Evolutionary conservation across 805 yeast species (phyloP).

Genomic region (Lipomyces spencermartinsiae): DNA sequence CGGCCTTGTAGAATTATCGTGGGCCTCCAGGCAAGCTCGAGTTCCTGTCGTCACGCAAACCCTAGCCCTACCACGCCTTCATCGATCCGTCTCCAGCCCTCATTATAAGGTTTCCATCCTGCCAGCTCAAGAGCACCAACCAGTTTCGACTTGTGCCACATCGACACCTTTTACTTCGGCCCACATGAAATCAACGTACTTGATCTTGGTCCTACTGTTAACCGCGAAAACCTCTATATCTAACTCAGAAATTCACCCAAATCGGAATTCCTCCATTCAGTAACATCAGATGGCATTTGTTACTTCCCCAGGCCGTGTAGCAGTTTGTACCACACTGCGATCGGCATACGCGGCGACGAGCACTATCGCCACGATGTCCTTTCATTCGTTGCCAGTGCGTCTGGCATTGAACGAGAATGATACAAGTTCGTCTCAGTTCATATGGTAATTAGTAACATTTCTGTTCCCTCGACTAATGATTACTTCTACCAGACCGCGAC

Average conservation of each 20-base stretch:
- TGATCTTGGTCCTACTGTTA: background rate
- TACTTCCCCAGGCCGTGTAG: background rate
- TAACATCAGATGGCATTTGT: background rate
- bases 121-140: too few relatives aligned
- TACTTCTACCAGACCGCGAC: background rate
- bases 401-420: conserved; percentile 3
- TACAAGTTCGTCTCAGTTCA: background rate
- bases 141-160: too few relatives aligned
- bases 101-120: too few relatives aligned
- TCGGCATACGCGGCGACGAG: background rate
- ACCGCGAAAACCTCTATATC: background rate
- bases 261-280: background rate
- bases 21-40: too few relatives aligned
- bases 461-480: background rate
- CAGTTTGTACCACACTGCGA: background rate
- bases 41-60: too few relatives aligned
- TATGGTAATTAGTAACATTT: background rate
- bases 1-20: too few relatives aligned
- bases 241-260: background rate
- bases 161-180: too few relatives aligned
- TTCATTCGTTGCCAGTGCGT: background rate
- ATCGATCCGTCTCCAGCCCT: too few relatives aligned
- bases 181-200: too few relatives aligned
- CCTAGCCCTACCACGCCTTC: too few relatives aligned
- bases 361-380: background rate